Conservation (phyloP, 129 eudicot genomes). For the Pseudognaphalium luteoalbum region DNA sequence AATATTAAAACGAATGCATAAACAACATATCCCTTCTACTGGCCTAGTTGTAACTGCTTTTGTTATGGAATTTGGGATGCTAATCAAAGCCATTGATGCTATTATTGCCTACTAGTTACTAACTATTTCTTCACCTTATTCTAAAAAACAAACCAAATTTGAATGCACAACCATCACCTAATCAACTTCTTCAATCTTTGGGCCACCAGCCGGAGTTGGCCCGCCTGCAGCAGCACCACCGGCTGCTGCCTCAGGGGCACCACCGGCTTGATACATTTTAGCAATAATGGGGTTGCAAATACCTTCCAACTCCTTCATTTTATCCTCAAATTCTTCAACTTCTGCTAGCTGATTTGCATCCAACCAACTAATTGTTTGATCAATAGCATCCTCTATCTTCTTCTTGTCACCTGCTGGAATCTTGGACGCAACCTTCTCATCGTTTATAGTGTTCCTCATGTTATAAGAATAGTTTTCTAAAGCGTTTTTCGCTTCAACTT, state of each 20-base stretch:
- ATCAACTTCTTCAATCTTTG: constrained; percentile 41
- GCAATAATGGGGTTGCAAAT: constrained; percentile 39
- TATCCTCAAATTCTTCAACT: constrained; percentile 35
- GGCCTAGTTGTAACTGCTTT: background rate
- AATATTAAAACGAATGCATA: background rate
- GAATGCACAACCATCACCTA: constrained; percentile 2
- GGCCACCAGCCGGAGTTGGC: constrained; percentile 28
- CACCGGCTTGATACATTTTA: constrained; percentile 56
- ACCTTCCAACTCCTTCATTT: constrained; percentile 33
- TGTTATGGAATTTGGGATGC: background rate
- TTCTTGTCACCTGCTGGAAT: constrained; percentile 20
- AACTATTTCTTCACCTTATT: background rate
- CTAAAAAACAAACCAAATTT: background rate
- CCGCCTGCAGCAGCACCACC: constrained; percentile 14
- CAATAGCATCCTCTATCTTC: constrained; percentile 41
- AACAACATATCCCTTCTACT: background rate
- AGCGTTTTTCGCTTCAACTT: constrained; percentile 32
- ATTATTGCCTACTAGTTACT: constrained; percentile 24
- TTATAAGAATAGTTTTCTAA: constrained; percentile 31
- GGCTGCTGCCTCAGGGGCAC: constrained; percentile 37
- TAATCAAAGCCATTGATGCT: background rate
- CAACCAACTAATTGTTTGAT: constrained; percentile 34
- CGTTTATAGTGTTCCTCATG: constrained; percentile 38
- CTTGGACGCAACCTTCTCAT: constrained; percentile 27
- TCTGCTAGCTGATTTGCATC: constrained; percentile 31